Evolutionary conservation across 495 filamentous ascomycete species (phyloP).

Genomic region (Polyplosphaeria fusca): DNA sequence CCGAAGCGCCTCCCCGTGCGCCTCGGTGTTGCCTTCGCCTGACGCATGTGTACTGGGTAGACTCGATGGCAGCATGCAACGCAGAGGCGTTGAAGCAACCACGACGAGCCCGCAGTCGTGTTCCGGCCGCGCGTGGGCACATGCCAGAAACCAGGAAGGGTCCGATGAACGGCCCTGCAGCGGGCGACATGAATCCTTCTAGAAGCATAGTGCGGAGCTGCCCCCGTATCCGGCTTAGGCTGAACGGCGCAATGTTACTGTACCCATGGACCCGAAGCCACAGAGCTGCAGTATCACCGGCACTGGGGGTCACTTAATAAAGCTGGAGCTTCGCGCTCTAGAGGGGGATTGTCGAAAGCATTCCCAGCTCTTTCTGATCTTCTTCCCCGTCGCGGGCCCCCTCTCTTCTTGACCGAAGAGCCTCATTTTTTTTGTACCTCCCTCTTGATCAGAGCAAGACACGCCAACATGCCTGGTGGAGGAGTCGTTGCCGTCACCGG

Average conservation of each 20-base stretch:
- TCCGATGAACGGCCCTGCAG: not conserved
- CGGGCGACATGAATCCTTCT: slow-evolving; percentile 15
- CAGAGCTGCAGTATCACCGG: slow-evolving; percentile 32
- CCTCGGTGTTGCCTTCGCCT: no score
- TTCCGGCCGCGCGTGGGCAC: not conserved
- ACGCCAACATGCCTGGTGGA: slow-evolving; percentile 36
- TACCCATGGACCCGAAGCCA: slow-evolving; percentile 30
- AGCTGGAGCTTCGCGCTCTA: slow-evolving; percentile 12
- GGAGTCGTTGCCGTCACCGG: slow-evolving; percentile 34
- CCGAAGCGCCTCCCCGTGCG: no score
- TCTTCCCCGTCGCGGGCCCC: slow-evolving; percentile 8
- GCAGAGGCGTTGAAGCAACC: not conserved
- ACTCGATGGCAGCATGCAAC: not conserved
- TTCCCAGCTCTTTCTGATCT: slow-evolving; percentile 20
- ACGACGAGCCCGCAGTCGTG: not conserved
- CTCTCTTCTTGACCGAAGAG: slow-evolving; percentile 11
- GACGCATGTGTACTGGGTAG: no score
- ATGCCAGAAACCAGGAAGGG: slow-evolving; percentile 11
- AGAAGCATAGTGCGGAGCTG: slow-evolving; percentile 31
- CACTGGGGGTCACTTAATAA: slow-evolving; percentile 22
- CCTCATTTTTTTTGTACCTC: slow-evolving; percentile 11
- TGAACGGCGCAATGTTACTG: slow-evolving; percentile 27
- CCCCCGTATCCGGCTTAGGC: slow-evolving; percentile 15
- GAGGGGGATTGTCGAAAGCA: slow-evolving; percentile 2
- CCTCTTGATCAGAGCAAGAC: slow-evolving; percentile 3